phyloP scores from a whole-genome alignment of 208 protist species.

The Wallacemonas sp. region DNA sequence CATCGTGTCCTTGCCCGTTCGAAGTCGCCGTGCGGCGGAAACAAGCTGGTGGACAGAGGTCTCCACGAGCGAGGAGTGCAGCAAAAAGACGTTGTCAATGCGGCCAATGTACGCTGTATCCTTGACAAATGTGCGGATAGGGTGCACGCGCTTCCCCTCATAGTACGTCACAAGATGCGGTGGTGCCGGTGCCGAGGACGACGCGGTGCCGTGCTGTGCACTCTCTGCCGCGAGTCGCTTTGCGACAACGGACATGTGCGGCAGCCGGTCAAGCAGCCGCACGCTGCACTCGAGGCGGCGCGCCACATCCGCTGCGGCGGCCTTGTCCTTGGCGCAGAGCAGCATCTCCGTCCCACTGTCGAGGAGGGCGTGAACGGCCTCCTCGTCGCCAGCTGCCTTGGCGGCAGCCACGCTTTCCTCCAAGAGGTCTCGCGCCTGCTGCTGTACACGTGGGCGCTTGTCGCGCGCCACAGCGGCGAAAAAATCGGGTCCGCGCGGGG shows the following conservation, averaged over 20 bases:
- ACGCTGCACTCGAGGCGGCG: constrained; percentile 40
- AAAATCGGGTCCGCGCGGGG: constrained; percentile 65
- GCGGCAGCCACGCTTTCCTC: constrained; percentile 37
- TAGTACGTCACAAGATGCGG: constrained; percentile 22
- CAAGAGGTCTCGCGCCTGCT: constrained; percentile 38
- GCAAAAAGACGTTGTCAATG: constrained; percentile 75
- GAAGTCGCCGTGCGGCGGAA: constrained; percentile 53
- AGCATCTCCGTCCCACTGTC: constrained; percentile 77
- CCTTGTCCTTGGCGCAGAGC: constrained; percentile 45
- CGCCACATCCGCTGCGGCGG: constrained; percentile 38
- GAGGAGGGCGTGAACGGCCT: constrained; percentile 44
- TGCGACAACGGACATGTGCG: constrained; percentile 39
- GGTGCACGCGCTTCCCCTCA: constrained; percentile 41
- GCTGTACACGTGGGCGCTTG: constrained; percentile 32
- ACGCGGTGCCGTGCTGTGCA: constrained; percentile 9
- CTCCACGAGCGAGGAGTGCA: constrained; percentile 70
- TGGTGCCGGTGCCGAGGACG: not conserved
- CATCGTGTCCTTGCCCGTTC: constrained; percentile 77
- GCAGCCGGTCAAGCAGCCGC: constrained; percentile 36
- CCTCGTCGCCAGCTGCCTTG: constrained; percentile 12
- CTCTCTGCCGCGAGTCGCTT: constrained; percentile 26
- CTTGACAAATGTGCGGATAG: constrained; percentile 65
- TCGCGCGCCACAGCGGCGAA: constrained; percentile 75
- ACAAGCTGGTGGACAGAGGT: constrained; percentile 51
- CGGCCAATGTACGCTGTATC: constrained; percentile 45